phyloP scores from a whole-genome alignment of 352 stramenopile genomes.

The Globisporangium nunn region DNA sequence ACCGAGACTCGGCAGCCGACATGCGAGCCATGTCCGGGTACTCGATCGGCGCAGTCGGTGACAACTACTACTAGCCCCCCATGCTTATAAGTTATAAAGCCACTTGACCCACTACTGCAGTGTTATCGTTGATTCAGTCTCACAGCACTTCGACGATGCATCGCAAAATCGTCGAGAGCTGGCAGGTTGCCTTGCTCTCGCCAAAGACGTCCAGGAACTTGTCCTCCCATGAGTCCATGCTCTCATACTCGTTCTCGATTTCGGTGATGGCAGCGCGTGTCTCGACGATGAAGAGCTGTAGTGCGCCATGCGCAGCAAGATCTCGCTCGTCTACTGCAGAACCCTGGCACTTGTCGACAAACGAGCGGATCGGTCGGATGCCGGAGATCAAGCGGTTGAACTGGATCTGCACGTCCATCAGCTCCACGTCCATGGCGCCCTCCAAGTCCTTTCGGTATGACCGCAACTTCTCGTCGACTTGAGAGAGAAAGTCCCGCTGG shows the following conservation, averaged over 20 bases:
- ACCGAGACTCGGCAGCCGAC: slow-evolving; percentile 34
- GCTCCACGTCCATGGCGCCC: slow-evolving; percentile 41
- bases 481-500: slow-evolving; percentile 22
- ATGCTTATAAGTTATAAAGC: background rate
- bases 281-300: slow-evolving; percentile 46
- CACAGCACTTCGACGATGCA: slow-evolving; percentile 24
- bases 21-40: slow-evolving; percentile 53
- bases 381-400: slow-evolving; percentile 48
- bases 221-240: slow-evolving; percentile 49
- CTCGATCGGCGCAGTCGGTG: slow-evolving; percentile 32
- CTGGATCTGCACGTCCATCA: slow-evolving; percentile 58
- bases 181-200: slow-evolving; percentile 58
- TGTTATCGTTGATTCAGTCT: background rate
- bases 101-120: no score
- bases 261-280: slow-evolving; percentile 25
- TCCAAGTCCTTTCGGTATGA: slow-evolving; percentile 55
- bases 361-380: slow-evolving; percentile 32
- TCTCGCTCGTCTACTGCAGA: slow-evolving; percentile 20
- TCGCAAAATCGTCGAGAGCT: slow-evolving; percentile 43
- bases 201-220: slow-evolving; percentile 59
- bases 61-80: slow-evolving; percentile 27
- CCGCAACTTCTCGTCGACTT: slow-evolving; percentile 43
- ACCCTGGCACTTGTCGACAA: slow-evolving; percentile 24
- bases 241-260: slow-evolving; percentile 58
- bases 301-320: slow-evolving; percentile 29